Evolutionary conservation across 1,284 basidiomycete genomes (phyloP).

Genomic region (Tylopilus orsonianus): DNA sequence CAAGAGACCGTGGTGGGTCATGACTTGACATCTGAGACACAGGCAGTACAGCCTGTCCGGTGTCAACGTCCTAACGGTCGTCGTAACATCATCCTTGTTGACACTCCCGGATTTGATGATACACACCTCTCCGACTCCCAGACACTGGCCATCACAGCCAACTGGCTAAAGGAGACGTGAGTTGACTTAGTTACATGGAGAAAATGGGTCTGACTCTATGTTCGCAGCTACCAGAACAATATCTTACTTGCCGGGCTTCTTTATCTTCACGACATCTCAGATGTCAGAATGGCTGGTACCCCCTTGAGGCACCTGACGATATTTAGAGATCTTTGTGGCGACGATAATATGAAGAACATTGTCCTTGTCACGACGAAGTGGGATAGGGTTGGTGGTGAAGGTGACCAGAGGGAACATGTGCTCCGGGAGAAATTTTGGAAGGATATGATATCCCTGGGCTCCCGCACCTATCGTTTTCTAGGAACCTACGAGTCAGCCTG

Average conservation of each 20-base stretch:
- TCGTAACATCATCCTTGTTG: background rate
- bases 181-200: background rate
- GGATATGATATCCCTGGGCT: conserved; percentile 14
- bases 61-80: background rate
- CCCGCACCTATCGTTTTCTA: conserved; percentile 11
- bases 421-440: conserved; percentile 14
- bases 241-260: conserved; percentile 26
- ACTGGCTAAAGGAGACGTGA: conserved; percentile 24
- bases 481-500: conserved; percentile 16
- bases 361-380: conserved; percentile 33
- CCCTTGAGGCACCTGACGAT: conserved; percentile 22
- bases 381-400: conserved; percentile 23
- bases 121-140: background rate
- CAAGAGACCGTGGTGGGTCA: background rate
- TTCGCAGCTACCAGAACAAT: conserved; percentile 13
- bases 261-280: conserved; percentile 36
- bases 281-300: conserved; percentile 43
- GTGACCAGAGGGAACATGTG: conserved; percentile 13
- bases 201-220: background rate
- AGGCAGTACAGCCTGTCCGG: background rate
- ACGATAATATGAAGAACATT: conserved; percentile 22
- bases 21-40: background rate
- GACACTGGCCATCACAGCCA: background rate
- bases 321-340: conserved; percentile 29
- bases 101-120: background rate